phyloP scores from a whole-genome alignment of 257 asterid genomes.

The Asclepias syriaca region DNA sequence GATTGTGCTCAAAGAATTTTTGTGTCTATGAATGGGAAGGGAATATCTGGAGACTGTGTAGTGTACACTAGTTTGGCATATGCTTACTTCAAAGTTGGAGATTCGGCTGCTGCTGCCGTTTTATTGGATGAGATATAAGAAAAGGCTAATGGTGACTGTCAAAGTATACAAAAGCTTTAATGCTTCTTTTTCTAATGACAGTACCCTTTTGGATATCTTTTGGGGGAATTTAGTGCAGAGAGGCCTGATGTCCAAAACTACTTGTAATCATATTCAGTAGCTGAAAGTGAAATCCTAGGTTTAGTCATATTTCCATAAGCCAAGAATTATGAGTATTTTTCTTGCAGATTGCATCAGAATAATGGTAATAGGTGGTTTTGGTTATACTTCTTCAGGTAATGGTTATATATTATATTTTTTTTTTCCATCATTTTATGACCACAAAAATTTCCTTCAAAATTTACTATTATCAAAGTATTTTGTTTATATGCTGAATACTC shows the following conservation, averaged over 20 bases:
- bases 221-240: constrained; percentile 50
- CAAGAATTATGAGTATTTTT: neutral
- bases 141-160: constrained; percentile 63
- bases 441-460: too few relatives aligned
- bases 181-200: constrained; percentile 45
- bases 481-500: too few relatives aligned
- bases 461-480: too few relatives aligned
- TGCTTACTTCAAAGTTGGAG: constrained; percentile 53
- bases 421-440: too few relatives aligned
- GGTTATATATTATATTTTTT: too few relatives aligned
- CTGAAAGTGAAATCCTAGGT: neutral
- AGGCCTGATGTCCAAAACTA: constrained; percentile 63
- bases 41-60: constrained; percentile 62
- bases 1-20: constrained; percentile 57
- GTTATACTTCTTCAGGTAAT: neutral
- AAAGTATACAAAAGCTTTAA: constrained; percentile 45
- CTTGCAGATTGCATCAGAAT: neutral
- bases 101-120: constrained; percentile 31
- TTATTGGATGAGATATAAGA: constrained; percentile 67
- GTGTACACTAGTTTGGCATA: constrained; percentile 57
- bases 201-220: constrained; percentile 39
- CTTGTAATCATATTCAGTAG: constrained; percentile 31
- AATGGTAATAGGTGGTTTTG: neutral
- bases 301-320: neutral
- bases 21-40: constrained; percentile 50